These are phyloP conservation scores for Actinidia chinensis DNA, from an alignment of 179 eudicot genomes.

Conservation along the genomic window DNA sequence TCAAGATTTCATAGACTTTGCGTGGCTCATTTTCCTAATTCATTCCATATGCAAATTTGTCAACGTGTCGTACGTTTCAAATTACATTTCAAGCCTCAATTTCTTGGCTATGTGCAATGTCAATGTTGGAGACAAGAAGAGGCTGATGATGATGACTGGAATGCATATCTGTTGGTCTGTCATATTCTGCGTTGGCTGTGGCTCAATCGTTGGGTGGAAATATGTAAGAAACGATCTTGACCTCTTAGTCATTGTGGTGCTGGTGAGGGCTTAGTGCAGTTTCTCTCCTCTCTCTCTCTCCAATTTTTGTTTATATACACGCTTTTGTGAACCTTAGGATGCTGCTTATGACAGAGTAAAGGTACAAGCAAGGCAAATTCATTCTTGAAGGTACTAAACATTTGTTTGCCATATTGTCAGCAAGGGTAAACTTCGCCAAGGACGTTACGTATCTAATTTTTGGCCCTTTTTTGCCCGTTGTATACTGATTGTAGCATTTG, in stretches of 20 bases:
- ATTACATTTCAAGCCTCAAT: background rate
- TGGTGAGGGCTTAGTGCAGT: background rate
- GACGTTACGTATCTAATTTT: no score
- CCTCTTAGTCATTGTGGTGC: background rate
- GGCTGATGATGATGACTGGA: slow-evolving; percentile 75
- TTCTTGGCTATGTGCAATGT: slow-evolving; percentile 63
- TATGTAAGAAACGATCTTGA: slow-evolving; percentile 53
- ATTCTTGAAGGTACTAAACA: slow-evolving; percentile 61
- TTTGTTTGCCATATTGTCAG: background rate
- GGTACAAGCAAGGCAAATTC: slow-evolving; percentile 80
- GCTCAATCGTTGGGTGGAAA: slow-evolving; percentile 81
- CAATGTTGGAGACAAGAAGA: slow-evolving; percentile 60
- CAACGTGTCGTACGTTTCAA: background rate
- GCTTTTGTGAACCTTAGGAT: slow-evolving; percentile 43
- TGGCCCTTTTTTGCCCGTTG: no score
- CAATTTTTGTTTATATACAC: background rate
- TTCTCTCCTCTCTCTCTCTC: background rate
- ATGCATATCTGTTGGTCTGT: slow-evolving; percentile 72
- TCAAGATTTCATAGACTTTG: background rate
- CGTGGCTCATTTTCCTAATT: background rate
- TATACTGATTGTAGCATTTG: no score
- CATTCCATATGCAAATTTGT: background rate
- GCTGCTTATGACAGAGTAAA: slow-evolving; percentile 56
- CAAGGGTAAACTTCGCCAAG: background rate
- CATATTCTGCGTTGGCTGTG: slow-evolving; percentile 76